Percentiles rank a stretch among this genome's conserved stretches.
Conservation (phyloP, 2,329 filamentous ascomycete genomes). For the Venturia oleaginea region DNA sequence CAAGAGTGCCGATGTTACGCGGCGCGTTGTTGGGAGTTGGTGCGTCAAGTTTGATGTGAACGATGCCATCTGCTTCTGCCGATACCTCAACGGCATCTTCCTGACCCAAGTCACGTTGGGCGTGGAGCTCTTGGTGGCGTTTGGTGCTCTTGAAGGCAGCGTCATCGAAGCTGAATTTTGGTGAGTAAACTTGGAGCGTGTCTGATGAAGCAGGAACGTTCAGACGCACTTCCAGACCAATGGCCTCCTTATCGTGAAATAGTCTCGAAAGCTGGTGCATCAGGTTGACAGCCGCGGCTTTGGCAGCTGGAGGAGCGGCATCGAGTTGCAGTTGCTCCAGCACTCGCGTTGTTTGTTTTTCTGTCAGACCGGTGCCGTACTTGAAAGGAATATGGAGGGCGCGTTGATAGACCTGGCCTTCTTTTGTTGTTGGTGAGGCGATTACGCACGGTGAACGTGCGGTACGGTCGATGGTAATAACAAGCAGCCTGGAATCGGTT, state of each 20-base stretch:
- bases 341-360: slow-evolving; percentile 32
- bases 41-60: slow-evolving; percentile 56
- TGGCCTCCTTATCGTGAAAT: slow-evolving; percentile 57
- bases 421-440: slow-evolving; percentile 41
- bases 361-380: slow-evolving; percentile 40
- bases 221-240: slow-evolving; percentile 46
- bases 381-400: slow-evolving; percentile 53
- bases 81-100: slow-evolving; percentile 51
- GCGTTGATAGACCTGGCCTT: slow-evolving; percentile 29
- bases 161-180: slow-evolving; percentile 60
- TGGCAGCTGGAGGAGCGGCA: slow-evolving; percentile 34
- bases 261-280: slow-evolving; percentile 48
- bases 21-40: slow-evolving; percentile 11
- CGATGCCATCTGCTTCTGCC: slow-evolving; percentile 63
- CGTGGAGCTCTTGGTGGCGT: slow-evolving; percentile 52
- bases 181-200: slow-evolving; percentile 42
- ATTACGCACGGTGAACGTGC: slow-evolving; percentile 55
- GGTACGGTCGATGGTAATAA: slow-evolving; percentile 57
- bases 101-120: slow-evolving; percentile 41
- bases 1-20: slow-evolving; percentile 64
- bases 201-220: slow-evolving; percentile 26
- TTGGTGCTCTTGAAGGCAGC: slow-evolving; percentile 54
- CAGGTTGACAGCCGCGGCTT: slow-evolving; percentile 38
- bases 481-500: slow-evolving; percentile 41
- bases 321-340: slow-evolving; percentile 46